Percentiles rank a stretch among this genome's conserved stretches.
Evolutionary conservation across 768 basidiomycete species (phyloP).

Genomic region (Russula foetens): DNA sequence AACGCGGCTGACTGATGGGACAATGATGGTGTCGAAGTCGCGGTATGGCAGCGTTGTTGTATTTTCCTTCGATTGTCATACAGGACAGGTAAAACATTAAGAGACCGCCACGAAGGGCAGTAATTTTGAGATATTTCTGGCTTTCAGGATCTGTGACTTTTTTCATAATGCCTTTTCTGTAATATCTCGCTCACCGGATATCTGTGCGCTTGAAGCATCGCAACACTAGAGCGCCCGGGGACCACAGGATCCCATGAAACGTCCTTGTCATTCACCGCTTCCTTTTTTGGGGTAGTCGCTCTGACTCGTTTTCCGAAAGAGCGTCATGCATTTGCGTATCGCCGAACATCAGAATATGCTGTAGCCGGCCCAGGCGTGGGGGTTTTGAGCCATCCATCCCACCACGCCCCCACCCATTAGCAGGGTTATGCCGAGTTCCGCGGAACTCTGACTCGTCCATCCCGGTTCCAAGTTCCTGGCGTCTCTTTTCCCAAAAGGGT

Average conservation of each 20-base stretch:
- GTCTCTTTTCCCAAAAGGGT: background rate
- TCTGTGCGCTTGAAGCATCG: conserved; percentile 13
- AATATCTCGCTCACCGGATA: background rate
- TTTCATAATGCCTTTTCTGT: conserved; percentile 3
- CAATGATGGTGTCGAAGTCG: background rate
- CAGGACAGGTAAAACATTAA: background rate
- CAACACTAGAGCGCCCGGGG: conserved; percentile 16
- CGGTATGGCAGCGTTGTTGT: background rate
- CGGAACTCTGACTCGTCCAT: background rate
- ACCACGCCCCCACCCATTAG: background rate
- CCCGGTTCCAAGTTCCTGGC: background rate
- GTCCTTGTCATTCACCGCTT: background rate
- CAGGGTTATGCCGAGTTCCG: background rate
- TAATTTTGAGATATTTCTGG: background rate
- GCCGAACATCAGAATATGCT: conserved; percentile 5
- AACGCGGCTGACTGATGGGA: too few relatives aligned
- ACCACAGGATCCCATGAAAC: conserved; percentile 9
- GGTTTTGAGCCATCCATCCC: background rate
- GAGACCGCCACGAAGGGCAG: background rate
- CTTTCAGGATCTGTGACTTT: conserved; percentile 4
- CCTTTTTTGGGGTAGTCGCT: background rate
- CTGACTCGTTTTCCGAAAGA: conserved; percentile 2
- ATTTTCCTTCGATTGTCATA: background rate
- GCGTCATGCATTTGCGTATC: background rate
- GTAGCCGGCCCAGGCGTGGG: background rate